Conservation (phyloP, 164 flowering plant genomes). For the Aristolochia contorta region DNA sequence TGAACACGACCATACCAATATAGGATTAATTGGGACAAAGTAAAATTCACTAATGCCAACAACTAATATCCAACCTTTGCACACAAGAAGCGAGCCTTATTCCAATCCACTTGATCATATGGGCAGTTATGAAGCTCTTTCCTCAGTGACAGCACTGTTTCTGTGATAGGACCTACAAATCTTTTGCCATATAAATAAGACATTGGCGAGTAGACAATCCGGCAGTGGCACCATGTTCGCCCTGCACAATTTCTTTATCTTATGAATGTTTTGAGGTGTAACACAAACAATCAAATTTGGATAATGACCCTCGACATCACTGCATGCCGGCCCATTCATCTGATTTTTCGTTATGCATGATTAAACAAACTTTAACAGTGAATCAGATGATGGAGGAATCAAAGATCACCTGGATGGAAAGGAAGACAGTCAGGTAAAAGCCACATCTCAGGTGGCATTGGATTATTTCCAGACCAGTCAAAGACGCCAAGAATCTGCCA, state of each 20-base stretch:
- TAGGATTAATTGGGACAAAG: too few relatives aligned
- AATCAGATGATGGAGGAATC: not conserved
- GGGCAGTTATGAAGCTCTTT: slow-evolving; percentile 30
- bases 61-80: slow-evolving; percentile 41
- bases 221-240: slow-evolving; percentile 23
- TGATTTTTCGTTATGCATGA: too few relatives aligned
- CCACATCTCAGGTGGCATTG: slow-evolving; percentile 65
- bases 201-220: slow-evolving; percentile 27
- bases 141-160: slow-evolving; percentile 21
- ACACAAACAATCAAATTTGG: too few relatives aligned
- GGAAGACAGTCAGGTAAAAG: slow-evolving; percentile 36
- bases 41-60: too few relatives aligned
- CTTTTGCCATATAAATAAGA: slow-evolving; percentile 34
- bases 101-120: slow-evolving; percentile 40
- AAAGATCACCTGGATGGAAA: slow-evolving; percentile 71
- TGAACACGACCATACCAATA: too few relatives aligned
- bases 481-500: slow-evolving; percentile 51
- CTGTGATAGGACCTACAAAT: slow-evolving; percentile 43
- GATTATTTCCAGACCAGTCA: slow-evolving; percentile 65
- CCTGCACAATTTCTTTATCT: slow-evolving; percentile 16
- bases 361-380: too few relatives aligned
- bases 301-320: too few relatives aligned
- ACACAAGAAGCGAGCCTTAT: slow-evolving; percentile 26
- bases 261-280: too few relatives aligned
- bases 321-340: too few relatives aligned